phyloP scores from a whole-genome alignment of 768 basidiomycete species.

The Pulveroboletus sp. region DNA sequence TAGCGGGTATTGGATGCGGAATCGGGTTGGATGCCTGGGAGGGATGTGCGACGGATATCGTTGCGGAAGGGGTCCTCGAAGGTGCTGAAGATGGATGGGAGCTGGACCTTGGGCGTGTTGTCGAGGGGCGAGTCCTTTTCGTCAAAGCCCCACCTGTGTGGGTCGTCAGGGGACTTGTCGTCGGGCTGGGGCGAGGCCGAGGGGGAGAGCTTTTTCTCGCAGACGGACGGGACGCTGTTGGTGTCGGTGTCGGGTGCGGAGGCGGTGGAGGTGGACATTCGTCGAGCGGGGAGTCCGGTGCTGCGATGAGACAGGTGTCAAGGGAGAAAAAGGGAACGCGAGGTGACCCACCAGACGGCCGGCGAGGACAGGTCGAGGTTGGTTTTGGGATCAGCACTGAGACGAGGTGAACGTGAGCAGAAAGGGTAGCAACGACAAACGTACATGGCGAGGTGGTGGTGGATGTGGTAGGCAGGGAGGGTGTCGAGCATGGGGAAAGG shows the following conservation, averaged over 20 bases:
- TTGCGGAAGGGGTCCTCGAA: conserved; percentile 58
- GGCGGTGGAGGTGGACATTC: conserved; percentile 77
- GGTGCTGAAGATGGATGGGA: conserved; percentile 71
- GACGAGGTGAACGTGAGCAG: conserved; percentile 9
- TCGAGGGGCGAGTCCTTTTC: conserved; percentile 44
- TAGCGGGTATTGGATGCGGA: conserved; percentile 38
- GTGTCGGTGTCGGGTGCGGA: conserved; percentile 63
- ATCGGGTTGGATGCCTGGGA: conserved; percentile 59
- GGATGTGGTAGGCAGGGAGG: conserved; percentile 56
- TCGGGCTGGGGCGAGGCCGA: conserved; percentile 49
- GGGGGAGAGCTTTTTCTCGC: conserved; percentile 61
- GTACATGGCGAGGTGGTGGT: conserved; percentile 61
- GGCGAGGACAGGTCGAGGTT: conserved; percentile 48
- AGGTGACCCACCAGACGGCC: conserved; percentile 44
- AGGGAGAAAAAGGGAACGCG: conserved; percentile 12
- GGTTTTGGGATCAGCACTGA: conserved; percentile 40
- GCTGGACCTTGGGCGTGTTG: conserved; percentile 53
- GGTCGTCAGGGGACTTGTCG: conserved; percentile 33
- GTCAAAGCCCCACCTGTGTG: conserved; percentile 27
- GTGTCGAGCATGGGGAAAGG: conserved; percentile 18
- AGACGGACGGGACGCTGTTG: conserved; percentile 53
- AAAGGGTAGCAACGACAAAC: conserved; percentile 27
- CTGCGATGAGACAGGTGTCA: conserved; percentile 24
- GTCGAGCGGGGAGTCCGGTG: conserved; percentile 51
- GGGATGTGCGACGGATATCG: conserved; percentile 60